A percentile compares a stretch with the other conserved stretches of the same genome.
Conservation (phyloP, 306 rosid species). For the Herpetospermum pedunculosum region DNA sequence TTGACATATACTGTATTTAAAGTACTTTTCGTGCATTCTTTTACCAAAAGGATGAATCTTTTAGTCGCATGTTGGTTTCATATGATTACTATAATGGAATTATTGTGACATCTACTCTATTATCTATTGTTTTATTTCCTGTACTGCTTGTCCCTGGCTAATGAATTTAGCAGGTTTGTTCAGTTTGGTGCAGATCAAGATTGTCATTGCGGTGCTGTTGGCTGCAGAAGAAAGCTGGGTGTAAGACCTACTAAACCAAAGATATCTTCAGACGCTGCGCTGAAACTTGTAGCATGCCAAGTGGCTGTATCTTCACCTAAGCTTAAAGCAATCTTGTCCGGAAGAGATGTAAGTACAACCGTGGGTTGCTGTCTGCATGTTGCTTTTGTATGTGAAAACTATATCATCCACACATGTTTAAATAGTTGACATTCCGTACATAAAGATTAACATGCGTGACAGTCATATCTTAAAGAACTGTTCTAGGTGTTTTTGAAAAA, state of each 20-base stretch:
- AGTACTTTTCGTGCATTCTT: neutral
- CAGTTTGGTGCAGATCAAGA: slow-evolving; percentile 99
- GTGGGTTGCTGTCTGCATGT: neutral
- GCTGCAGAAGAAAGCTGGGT: slow-evolving; percentile 76
- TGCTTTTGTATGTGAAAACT: neutral
- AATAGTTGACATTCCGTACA: neutral
- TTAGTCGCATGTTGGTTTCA: neutral
- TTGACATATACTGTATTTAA: slow-evolving; percentile 5
- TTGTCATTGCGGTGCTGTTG: slow-evolving; percentile 87
- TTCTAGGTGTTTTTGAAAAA: neutral
- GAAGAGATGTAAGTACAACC: slow-evolving; percentile 33
- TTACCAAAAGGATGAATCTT: neutral
- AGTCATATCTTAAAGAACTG: neutral
- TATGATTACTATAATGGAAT: neutral
- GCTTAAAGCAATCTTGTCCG: slow-evolving; percentile 34
- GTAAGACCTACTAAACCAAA: slow-evolving; percentile 75
- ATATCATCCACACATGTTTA: neutral
- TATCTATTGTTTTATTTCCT: neutral
- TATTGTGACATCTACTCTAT: neutral
- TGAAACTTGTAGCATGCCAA: slow-evolving; percentile 76
- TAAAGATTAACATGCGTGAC: neutral
- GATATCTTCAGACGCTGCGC: slow-evolving; percentile 72
- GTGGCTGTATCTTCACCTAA: slow-evolving; percentile 57
- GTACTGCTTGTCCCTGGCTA: slow-evolving; percentile 27
- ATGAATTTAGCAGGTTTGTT: slow-evolving; percentile 79